These are phyloP conservation scores for Hagleromyces aurorensis DNA, from an alignment of 805 yeast species.

Conservation along the genomic window DNA sequence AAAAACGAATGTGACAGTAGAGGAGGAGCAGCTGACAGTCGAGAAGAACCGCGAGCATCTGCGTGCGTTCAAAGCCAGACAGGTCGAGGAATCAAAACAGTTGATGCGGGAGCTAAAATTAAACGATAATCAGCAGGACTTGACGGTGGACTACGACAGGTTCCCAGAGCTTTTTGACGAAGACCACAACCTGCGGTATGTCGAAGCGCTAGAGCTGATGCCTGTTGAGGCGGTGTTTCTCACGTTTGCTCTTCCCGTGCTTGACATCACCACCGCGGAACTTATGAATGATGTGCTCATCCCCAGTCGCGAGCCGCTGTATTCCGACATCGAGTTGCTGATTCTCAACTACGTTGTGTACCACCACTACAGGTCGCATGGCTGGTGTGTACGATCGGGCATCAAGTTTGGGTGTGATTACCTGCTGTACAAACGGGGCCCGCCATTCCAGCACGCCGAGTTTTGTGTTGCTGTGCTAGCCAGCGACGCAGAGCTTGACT, in stretches of 20 bases:
- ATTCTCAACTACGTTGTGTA: constrained; percentile 61
- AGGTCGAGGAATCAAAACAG: constrained; percentile 9
- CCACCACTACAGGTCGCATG: constrained; percentile 78
- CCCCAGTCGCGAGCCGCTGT: constrained; percentile 9
- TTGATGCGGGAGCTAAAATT: constrained; percentile 6
- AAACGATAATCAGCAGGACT: constrained; percentile 32
- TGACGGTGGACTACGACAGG: constrained; percentile 4
- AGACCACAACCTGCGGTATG: constrained; percentile 20
- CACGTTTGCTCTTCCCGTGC: constrained; percentile 44
- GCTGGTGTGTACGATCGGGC: constrained; percentile 94
- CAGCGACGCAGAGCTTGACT: constrained; percentile 27
- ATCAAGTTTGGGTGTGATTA: constrained; percentile 87
- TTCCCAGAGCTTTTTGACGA: constrained; percentile 26
- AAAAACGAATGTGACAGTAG: constrained; percentile 29
- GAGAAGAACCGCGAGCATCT: constrained; percentile 28
- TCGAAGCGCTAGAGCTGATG: constrained; percentile 52
- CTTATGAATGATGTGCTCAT: constrained; percentile 12
- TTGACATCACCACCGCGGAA: constrained; percentile 29
- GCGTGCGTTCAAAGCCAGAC: constrained; percentile 28
- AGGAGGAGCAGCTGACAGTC: constrained; percentile 25
- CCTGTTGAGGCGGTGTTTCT: constrained; percentile 72
- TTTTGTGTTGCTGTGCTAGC: constrained; percentile 47
- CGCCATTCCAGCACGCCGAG: constrained; percentile 93
- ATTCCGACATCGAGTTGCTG: constrained; percentile 33
- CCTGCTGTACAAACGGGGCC: constrained; percentile 80